These are phyloP conservation scores for Vitellaria paradoxa DNA, from an alignment of 179 eudicot species.

Conservation along the genomic window DNA sequence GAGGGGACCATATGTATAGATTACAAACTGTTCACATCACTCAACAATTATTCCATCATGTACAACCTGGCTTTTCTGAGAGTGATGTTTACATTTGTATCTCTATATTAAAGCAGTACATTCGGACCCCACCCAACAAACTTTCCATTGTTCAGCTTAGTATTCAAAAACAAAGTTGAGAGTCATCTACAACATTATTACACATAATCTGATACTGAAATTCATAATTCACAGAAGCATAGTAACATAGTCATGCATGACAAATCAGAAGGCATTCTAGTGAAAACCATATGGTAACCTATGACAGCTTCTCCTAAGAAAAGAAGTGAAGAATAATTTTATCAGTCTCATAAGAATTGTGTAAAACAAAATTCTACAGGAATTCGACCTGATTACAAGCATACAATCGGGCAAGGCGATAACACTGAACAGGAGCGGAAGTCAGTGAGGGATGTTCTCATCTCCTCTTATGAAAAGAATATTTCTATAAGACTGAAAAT, in stretches of 20 bases:
- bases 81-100: background rate
- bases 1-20: background rate
- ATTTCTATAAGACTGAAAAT: conserved; percentile 55
- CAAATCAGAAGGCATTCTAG: background rate
- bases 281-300: background rate
- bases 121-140: background rate
- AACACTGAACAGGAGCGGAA: conserved; percentile 60
- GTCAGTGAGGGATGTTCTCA: conserved; percentile 60
- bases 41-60: background rate
- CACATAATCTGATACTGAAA: conserved; percentile 4
- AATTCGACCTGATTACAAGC: conserved; percentile 64
- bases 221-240: background rate
- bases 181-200: background rate
- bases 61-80: background rate
- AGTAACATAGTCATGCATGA: background rate
- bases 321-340: background rate
- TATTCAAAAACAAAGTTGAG: background rate
- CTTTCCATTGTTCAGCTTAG: background rate
- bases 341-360: background rate
- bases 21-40: no score
- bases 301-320: background rate
- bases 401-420: conserved; percentile 56
- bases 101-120: background rate
- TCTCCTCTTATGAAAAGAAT: conserved; percentile 75
- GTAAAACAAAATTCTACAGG: conserved; percentile 40